phyloP scores from a whole-genome alignment of 169 alveolate species.

The Amoebophrya sp. region DNA sequence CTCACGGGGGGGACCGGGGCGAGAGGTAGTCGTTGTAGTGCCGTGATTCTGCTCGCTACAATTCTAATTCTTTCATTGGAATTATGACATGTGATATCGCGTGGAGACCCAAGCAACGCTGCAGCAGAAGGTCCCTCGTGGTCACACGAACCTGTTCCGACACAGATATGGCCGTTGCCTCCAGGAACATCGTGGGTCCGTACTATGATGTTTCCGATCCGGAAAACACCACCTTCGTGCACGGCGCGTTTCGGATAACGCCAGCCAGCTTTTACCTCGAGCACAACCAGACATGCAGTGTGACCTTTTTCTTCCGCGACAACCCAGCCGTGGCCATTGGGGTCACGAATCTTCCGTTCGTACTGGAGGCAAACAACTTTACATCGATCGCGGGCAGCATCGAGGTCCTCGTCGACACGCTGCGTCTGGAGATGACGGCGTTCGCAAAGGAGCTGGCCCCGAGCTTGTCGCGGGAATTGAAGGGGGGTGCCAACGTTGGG shows the following conservation, averaged over 20 bases:
- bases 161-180: no score
- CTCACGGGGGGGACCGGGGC: no score
- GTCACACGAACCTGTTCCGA: no score
- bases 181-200: background rate
- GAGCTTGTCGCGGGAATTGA: no score
- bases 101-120: no score
- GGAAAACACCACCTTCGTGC: background rate
- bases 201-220: background rate
- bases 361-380: background rate
- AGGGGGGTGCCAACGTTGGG: no score
- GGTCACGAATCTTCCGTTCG: background rate
- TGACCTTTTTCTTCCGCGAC: background rate
- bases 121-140: no score
- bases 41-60: no score
- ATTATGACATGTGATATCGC: no score
- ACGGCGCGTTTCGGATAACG: background rate
- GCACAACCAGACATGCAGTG: background rate
- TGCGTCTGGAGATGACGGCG: background rate
- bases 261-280: background rate
- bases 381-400: background rate
- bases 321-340: background rate
- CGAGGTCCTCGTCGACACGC: background rate
- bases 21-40: no score
- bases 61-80: no score
- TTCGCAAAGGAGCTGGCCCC: background rate